Conservation (phyloP, 768 basidiomycete genomes). For the Podaxis sp. region DNA sequence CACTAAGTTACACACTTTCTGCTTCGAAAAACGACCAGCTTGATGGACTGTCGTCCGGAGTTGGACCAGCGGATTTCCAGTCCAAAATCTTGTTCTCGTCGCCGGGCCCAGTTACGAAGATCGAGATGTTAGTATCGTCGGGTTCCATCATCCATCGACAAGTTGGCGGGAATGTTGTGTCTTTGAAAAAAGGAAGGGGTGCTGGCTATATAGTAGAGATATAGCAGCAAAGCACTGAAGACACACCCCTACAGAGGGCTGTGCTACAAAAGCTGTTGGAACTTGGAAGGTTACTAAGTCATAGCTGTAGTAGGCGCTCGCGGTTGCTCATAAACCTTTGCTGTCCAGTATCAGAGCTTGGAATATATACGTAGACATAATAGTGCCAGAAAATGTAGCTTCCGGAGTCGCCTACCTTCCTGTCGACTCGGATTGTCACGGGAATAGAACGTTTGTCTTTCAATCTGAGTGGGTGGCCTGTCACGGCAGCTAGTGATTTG, state of each 20-base stretch:
- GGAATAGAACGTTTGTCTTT: not conserved
- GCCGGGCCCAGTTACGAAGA: not conserved
- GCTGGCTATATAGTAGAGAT: not conserved
- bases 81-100: not conserved
- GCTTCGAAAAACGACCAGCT: not conserved
- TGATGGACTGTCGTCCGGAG: not conserved
- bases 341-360: not conserved
- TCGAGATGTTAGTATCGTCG: not conserved
- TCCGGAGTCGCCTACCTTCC: not conserved
- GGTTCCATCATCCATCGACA: not conserved
- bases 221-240: not conserved
- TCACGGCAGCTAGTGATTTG: not conserved
- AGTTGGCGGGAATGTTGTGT: not conserved
- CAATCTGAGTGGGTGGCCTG: not conserved
- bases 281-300: not conserved
- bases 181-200: not conserved
- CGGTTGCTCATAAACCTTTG: not conserved
- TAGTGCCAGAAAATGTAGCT: not conserved
- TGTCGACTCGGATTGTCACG: not conserved
- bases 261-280: conserved; percentile 4
- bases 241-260: not conserved
- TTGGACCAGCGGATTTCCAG: not conserved
- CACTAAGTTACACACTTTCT: not conserved
- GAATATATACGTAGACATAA: not conserved
- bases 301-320: conserved; percentile 1